A percentile compares a stretch with the other conserved stretches of the same genome.
phyloP scores from a whole-genome alignment of 2,329 filamentous ascomycete genomes.

The Sclerotinia spermophila region DNA sequence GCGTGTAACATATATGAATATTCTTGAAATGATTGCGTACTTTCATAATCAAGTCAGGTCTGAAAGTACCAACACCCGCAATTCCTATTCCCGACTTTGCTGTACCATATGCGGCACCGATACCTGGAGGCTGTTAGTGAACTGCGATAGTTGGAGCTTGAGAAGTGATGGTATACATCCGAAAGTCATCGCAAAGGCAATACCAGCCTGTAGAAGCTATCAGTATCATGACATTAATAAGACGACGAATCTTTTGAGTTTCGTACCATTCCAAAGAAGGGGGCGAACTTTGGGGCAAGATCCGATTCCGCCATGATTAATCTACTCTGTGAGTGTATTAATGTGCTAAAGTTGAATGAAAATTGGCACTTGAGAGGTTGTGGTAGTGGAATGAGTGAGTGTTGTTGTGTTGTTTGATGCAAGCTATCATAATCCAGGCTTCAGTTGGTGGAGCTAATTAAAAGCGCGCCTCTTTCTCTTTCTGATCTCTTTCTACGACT shows the following conservation, averaged over 20 bases:
- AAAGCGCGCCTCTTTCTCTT: not conserved
- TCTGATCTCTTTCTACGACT: no score
- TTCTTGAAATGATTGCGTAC: slow-evolving; percentile 43
- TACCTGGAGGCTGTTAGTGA: slow-evolving; percentile 30
- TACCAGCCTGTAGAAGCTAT: slow-evolving; percentile 58
- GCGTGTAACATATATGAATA: not conserved
- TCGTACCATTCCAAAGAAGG: slow-evolving; percentile 82
- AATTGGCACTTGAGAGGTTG: slow-evolving; percentile 9
- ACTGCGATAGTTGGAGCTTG: not conserved
- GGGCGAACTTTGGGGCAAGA: slow-evolving; percentile 74
- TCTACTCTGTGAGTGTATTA: slow-evolving; percentile 22
- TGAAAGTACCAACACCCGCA: slow-evolving; percentile 77
- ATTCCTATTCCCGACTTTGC: slow-evolving; percentile 88
- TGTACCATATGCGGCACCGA: slow-evolving; percentile 80
- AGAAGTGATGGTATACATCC: slow-evolving; percentile 57
- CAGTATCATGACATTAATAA: slow-evolving; percentile 23
- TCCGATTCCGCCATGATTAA: slow-evolving; percentile 54
- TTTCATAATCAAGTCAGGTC: slow-evolving; percentile 90
- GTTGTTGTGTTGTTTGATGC: slow-evolving; percentile 14
- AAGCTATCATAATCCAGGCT: slow-evolving; percentile 8
- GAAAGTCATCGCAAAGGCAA: slow-evolving; percentile 79
- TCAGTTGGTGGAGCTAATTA: slow-evolving; percentile 5
- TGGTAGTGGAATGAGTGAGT: slow-evolving; percentile 22
- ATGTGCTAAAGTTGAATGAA: slow-evolving; percentile 17
- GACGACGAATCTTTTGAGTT: slow-evolving; percentile 29